Base-by-base conservation (phyloP, 1,284 basidiomycete species). In the Ustilago tritici region DNA sequence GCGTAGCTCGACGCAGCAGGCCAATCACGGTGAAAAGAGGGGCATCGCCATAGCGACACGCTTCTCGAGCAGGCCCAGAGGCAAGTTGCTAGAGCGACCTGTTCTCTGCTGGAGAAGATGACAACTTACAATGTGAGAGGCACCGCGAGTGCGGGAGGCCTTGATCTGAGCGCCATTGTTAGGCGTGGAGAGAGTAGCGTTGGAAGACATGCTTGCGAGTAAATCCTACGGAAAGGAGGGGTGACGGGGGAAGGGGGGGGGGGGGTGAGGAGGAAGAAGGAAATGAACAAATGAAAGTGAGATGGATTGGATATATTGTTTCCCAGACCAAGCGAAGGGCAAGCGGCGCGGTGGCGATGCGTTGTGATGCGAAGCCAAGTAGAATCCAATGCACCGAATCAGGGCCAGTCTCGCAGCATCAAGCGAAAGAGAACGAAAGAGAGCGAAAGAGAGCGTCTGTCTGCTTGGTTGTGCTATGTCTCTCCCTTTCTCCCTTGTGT, bases 51-150 rank as follows among this genome's bases (percentile, higher is more conserved):
- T 19, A 19, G 17, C n/a, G 43, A 19, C 17, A 19, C 43, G 17
- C n/a, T 6, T 19, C 19, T 10, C 43, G 43, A 41, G 14, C 7
- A n/a, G 11, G n/a, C 17, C 7, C n/a, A 46, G 43, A 8, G 19
- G 11, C 28, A 8, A 50, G 46, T 6, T 23, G 15, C n/a, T 14
- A 28, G 31, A 10, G 31, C 28, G 28, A 50, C n/a, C 17, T 32
- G 8, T 54, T 23, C 34, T 38, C 38, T 12, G 4, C n/a, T 36
- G 32, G 4, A 46, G 15, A 19, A 10, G 34, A 12, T 38, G 57
- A 36, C 15, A 34, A 83, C 83, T 77, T 76, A 85, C 83, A 41
- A 85, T 85, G 74, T 84, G 83, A 32, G 83, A 84, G 43, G 81
- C 83, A 38, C 82, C 84, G 56, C 84, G 77, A 61, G 82, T 82